A percentile compares a stretch with the other conserved stretches of the same genome.
Evolutionary conservation across 768 basidiomycete species (phyloP).

Genomic region (Amanita fuliginea): DNA sequence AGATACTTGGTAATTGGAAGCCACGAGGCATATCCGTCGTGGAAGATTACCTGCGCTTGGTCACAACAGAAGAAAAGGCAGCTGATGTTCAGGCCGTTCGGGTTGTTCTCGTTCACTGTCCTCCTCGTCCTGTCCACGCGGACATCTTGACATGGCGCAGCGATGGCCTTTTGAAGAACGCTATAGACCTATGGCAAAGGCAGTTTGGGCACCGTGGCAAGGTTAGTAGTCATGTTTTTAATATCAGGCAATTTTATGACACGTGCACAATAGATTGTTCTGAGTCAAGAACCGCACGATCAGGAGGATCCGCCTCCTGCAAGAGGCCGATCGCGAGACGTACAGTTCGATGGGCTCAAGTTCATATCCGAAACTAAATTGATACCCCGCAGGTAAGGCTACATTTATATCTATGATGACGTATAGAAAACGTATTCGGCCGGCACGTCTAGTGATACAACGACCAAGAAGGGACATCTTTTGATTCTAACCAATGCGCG

Average conservation of each 20-base stretch:
- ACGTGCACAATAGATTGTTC: slow-evolving; percentile 46
- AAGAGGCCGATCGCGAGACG: slow-evolving; percentile 14
- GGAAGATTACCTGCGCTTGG: slow-evolving; percentile 72
- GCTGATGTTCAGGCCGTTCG: slow-evolving; percentile 89
- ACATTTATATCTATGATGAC: not conserved
- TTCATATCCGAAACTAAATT: slow-evolving; percentile 65
- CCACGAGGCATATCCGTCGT: slow-evolving; percentile 83
- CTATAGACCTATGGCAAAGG: slow-evolving; percentile 76
- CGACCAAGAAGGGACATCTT: slow-evolving; percentile 79
- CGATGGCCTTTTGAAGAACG: slow-evolving; percentile 52
- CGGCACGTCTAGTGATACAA: slow-evolving; percentile 45
- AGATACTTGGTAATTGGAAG: slow-evolving; percentile 72
- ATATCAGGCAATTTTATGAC: slow-evolving; percentile 5
- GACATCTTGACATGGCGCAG: slow-evolving; percentile 57
- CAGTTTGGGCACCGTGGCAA: slow-evolving; percentile 66
- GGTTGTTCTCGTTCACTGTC: slow-evolving; percentile 53
- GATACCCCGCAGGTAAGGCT: slow-evolving; percentile 56
- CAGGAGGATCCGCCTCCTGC: slow-evolving; percentile 32
- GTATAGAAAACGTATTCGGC: slow-evolving; percentile 1
- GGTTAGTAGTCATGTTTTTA: slow-evolving; percentile 34
- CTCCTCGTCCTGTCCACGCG: slow-evolving; percentile 34
- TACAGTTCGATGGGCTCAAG: slow-evolving; percentile 40
- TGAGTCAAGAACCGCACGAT: slow-evolving; percentile 62
- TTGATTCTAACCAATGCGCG: slow-evolving; percentile 73
- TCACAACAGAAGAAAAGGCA: slow-evolving; percentile 58